phyloP scores from a whole-genome alignment of 2,329 filamentous ascomycete species.

The Immersiporthe knoxdaviesiana region DNA sequence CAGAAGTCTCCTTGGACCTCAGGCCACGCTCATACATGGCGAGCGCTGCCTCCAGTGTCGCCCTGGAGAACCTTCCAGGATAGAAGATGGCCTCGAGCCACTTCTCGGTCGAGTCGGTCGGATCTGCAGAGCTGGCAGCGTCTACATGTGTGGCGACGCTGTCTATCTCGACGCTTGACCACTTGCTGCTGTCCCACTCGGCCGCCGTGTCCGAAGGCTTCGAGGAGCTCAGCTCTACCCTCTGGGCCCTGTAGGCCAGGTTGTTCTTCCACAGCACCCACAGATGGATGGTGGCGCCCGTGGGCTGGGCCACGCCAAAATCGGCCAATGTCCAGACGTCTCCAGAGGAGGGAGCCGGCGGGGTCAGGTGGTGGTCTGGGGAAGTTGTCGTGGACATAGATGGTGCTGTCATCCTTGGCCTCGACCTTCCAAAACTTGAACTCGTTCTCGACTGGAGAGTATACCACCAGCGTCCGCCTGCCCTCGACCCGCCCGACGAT shows the following conservation, averaged over 20 bases:
- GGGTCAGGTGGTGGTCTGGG: slow-evolving; percentile 62
- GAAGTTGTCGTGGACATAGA: slow-evolving; percentile 74
- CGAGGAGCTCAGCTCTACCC: slow-evolving; percentile 52
- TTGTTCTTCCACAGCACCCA: slow-evolving; percentile 89
- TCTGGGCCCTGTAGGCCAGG: slow-evolving; percentile 74
- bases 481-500: slow-evolving; percentile 64
- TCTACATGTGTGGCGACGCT: slow-evolving; percentile 57
- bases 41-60: slow-evolving; percentile 82
- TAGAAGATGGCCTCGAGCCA: slow-evolving; percentile 85
- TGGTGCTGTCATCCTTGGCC: slow-evolving; percentile 60
- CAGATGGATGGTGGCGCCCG: slow-evolving; percentile 60
- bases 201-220: slow-evolving; percentile 57
- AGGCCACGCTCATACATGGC: slow-evolving; percentile 75
- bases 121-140: slow-evolving; percentile 63
- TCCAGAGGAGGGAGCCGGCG: slow-evolving; percentile 70
- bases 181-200: slow-evolving; percentile 64
- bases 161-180: slow-evolving; percentile 71
- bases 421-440: slow-evolving; percentile 92
- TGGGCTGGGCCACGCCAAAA: slow-evolving; percentile 65
- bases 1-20: slow-evolving; percentile 45
- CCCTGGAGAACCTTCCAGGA: slow-evolving; percentile 78
- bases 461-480: slow-evolving; percentile 70
- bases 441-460: slow-evolving; percentile 83
- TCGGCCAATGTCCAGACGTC: slow-evolving; percentile 81
- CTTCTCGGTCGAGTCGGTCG: slow-evolving; percentile 74